Evolutionary conservation across 495 filamentous ascomycete species (phyloP), one percentile per base, ranked within the genome.

Genomic region (Sphaerosporella brunnea): DNA sequence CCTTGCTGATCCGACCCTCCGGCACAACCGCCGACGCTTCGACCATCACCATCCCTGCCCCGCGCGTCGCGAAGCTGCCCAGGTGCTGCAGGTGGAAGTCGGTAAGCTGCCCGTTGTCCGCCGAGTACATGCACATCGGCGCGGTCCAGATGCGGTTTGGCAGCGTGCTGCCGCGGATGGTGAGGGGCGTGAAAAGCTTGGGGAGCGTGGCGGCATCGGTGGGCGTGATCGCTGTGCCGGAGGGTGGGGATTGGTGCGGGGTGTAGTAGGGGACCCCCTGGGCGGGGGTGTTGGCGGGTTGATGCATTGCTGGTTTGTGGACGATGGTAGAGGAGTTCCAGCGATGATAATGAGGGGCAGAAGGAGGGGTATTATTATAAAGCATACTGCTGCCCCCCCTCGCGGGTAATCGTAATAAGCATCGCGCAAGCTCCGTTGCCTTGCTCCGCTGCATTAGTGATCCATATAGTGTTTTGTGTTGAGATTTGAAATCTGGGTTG

Each of bases 1-100:
- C 68, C 0, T 81, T 82, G 0, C 79, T 77, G 63, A 87, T 87
- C 1, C 83, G 69, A n/a, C 83, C 83, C 48, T 84, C 68, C 4
- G 81, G 67, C 0, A 67, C 59, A 4, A 87, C 78, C 15, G 73
- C 69, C 0, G 79, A 81, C 10, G 82, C 80, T 64, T 90, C 83
- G 25, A 85, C 68, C 51, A 84, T 74, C 36, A 73, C 59, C 8
- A 84, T 65, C 0, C 75, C 78, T 0, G 79, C 70, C 4, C 82
- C 82, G 13, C 77, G 71, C 49, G 68, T 65, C 21, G 72, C 68
- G 45, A 80, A 76, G 19, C 70, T 71, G 18, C 67, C 68, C 4
- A 67, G 60, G 47, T 70, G 68, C 8, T 61, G 40, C 16, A 48
- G 36, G 62, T 82, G 78, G 74, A 75, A 82, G 23, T 66, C 51